Percentiles rank a stretch among this genome's conserved stretches.
Evolutionary conservation across 768 basidiomycete genomes (phyloP).

Genomic region (Lyophyllum semitale): DNA sequence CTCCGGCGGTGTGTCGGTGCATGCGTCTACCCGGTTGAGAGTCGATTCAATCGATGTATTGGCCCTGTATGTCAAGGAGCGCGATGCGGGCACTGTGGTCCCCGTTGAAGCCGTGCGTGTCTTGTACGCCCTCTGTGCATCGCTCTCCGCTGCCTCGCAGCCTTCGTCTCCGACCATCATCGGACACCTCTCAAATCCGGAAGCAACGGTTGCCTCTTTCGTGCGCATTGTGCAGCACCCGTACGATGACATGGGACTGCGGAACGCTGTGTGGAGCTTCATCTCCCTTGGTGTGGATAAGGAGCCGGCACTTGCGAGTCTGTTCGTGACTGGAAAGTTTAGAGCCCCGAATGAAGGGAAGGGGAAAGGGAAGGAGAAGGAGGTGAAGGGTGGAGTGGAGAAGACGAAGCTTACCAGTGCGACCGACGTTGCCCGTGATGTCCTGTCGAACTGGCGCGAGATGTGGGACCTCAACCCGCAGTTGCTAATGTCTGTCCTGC

Average conservation of each 20-base stretch:
- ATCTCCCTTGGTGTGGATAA: conserved; percentile 80
- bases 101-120: conserved; percentile 69
- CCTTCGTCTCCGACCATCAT: conserved; percentile 73
- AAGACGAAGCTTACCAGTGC: conserved; percentile 53
- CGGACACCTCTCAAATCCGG: conserved; percentile 77
- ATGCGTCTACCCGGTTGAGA: conserved; percentile 48
- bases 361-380: conserved; percentile 39
- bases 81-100: conserved; percentile 59
- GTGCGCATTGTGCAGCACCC: conserved; percentile 78
- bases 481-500: conserved; percentile 70
- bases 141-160: conserved; percentile 58
- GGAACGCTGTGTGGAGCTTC: conserved; percentile 82
- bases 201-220: conserved; percentile 64
- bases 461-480: conserved; percentile 80
- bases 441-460: conserved; percentile 69
- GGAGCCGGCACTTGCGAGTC: conserved; percentile 80
- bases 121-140: conserved; percentile 67
- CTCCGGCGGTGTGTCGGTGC: conserved; percentile 46
- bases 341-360: conserved; percentile 45
- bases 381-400: conserved; percentile 26
- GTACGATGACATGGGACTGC: conserved; percentile 72
- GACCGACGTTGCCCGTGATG: conserved; percentile 65
- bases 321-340: conserved; percentile 79
- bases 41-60: conserved; percentile 77
- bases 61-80: conserved; percentile 64